These are phyloP conservation scores for Escovopsis weberi DNA, from an alignment of 2,329 filamentous ascomycete genomes.

Conservation along the genomic window DNA sequence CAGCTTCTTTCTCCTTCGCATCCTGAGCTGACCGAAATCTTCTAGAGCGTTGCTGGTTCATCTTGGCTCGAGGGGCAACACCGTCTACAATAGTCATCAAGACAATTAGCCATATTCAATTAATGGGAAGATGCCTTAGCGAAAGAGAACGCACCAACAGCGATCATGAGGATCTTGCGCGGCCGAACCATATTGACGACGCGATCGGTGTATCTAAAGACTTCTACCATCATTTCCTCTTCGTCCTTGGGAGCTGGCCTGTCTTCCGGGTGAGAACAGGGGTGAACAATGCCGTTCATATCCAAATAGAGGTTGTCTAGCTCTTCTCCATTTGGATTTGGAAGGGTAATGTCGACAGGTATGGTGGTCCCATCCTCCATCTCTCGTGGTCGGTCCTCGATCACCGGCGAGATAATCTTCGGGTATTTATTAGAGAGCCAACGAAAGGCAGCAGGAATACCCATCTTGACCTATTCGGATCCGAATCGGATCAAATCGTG, in stretches of 20 bases:
- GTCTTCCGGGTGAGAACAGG: slow-evolving; percentile 94
- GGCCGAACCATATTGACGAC: slow-evolving; percentile 98
- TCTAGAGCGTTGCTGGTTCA: slow-evolving; percentile 97
- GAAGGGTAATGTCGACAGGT: slow-evolving; percentile 68
- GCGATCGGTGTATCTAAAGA: slow-evolving; percentile 97
- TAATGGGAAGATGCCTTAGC: too few species aligned
- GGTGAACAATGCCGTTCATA: slow-evolving; percentile 99
- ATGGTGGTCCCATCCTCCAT: slow-evolving; percentile 70
- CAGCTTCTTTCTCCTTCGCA: slow-evolving; percentile 82
- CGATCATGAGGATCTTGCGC: slow-evolving; percentile 91
- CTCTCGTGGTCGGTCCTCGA: slow-evolving; percentile 69
- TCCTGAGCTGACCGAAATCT: slow-evolving; percentile 92
- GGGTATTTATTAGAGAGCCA: slow-evolving; percentile 97
- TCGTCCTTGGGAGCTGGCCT: slow-evolving; percentile 81
- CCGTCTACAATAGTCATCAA: slow-evolving; percentile 47
- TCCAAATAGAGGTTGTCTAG: slow-evolving; percentile 96
- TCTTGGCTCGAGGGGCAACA: slow-evolving; percentile 93
- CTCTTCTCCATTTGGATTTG: slow-evolving; percentile 95
- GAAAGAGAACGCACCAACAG: slow-evolving; percentile 53
- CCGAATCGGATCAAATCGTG: not conserved
- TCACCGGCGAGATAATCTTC: slow-evolving; percentile 85
- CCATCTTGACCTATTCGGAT: slow-evolving; percentile 41
- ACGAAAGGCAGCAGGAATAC: slow-evolving; percentile 88
- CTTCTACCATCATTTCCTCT: slow-evolving; percentile 98
- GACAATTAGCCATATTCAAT: not conserved